Conservation (phyloP, 1,284 basidiomycete species). For the Golubevia pallescens region DNA sequence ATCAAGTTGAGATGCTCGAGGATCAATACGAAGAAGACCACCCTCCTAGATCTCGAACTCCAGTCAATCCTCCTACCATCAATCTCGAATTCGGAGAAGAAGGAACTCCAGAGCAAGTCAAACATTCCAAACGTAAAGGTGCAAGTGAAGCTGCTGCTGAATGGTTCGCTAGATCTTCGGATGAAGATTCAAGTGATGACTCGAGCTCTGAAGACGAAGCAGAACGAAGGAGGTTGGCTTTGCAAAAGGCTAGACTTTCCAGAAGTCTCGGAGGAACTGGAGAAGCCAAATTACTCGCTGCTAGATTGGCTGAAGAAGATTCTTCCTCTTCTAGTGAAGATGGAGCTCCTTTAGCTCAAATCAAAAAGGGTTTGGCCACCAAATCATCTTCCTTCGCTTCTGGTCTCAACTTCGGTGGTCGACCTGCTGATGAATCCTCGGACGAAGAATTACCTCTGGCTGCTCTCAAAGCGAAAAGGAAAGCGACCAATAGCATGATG, state of each 20-base stretch:
- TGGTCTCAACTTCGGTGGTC: constrained; percentile 18
- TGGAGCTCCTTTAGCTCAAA: constrained; percentile 38
- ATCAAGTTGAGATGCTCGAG: constrained; percentile 7
- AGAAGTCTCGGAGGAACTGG: constrained; percentile 7
- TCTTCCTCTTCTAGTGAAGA: constrained; percentile 22
- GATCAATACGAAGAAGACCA: neutral
- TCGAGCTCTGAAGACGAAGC: constrained; percentile 12
- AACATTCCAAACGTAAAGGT: constrained; percentile 6
- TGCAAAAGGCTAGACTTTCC: constrained; percentile 11
- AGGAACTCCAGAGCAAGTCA: too few relatives aligned
- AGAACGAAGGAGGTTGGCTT: constrained; percentile 14
- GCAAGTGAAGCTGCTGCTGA: constrained; percentile 22
- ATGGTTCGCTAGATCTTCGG: constrained; percentile 33
- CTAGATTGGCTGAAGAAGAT: neutral
- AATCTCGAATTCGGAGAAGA: constrained; percentile 18
- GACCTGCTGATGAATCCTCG: constrained; percentile 22
- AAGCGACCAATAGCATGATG: constrained; percentile 23
- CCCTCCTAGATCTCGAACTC: constrained; percentile 15
- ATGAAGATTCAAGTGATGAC: constrained; percentile 12
- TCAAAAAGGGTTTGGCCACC: constrained; percentile 26
- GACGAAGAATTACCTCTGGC: constrained; percentile 45
- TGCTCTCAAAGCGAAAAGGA: constrained; percentile 37
- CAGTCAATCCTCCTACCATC: constrained; percentile 28
- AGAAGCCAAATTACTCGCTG: neutral
- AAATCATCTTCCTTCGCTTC: constrained; percentile 14